Base-by-base conservation (phyloP, 2,329 filamentous ascomycete species). In the Botryosphaeria dothidea region DNA sequence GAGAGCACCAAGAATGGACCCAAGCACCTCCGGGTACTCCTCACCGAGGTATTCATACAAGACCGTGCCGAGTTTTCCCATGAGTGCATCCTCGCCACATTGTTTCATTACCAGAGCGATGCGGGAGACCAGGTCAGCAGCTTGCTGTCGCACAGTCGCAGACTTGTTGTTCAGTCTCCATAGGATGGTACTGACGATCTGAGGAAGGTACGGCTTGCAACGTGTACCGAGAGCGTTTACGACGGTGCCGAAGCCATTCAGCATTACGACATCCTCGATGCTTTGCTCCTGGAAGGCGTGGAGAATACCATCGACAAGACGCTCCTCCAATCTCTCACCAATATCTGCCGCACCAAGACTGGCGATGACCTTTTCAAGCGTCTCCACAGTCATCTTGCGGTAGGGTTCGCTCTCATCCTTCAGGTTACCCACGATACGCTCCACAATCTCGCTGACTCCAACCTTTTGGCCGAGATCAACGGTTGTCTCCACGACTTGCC, bases 101-200 rank as follows among this genome's bases (percentile, higher is more conserved):
- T 98, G 93, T 81, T 96, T 96, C 93, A 99, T 98, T 58, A 98
- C 94, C 85, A 97, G 94, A 4, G 95, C 95, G 72, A 99, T 97
- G 23, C 95, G 92, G 8, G 93, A 97, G 70, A 99, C 96, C 51
- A 99, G 86, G 77, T 99, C 95, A 4, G 95, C 95, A 2, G 95
- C 93, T 79, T 99, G 95, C 78, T 99, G 95, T 69, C 95, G 91
- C 41, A 99, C 95, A 1, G 94, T 97, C 7, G 95, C 91, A 4
- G 92, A 96, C 81, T 98, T 98, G 85, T 99, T 97, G 86, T 98
- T 98, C 66, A 99, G 82, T 31, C 95, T 88, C 90, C 93, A 97
- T 23, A 99, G 88, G 73, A 99, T 97, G 2, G 94, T 97, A 77
- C 90, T 93, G 79, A 96, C 93, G 69, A 99, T 98, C 79, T 99